These are phyloP conservation scores for Crucibulum laeve DNA, from an alignment of 768 basidiomycete species.

Conservation along the genomic window DNA sequence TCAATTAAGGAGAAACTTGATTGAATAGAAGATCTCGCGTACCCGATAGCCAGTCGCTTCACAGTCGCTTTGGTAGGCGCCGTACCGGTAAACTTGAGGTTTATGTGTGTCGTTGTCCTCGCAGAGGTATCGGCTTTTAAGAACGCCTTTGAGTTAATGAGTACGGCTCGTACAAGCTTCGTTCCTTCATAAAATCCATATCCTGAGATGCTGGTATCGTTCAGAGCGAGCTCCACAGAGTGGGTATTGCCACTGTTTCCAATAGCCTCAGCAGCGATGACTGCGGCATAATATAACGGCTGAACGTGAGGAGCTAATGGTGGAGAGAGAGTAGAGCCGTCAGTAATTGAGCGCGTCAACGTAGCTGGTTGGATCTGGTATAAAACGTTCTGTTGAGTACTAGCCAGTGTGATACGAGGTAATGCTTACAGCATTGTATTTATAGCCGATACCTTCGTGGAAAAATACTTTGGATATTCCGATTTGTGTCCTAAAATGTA, in stretches of 20 bases:
- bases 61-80: constrained; percentile 31
- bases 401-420: too few relatives aligned
- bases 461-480: constrained; percentile 55
- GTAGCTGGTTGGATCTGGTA: constrained; percentile 63
- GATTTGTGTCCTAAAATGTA: constrained; percentile 44
- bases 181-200: constrained; percentile 57
- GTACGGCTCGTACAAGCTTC: constrained; percentile 40
- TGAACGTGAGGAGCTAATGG: constrained; percentile 60
- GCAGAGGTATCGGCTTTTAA: constrained; percentile 24
- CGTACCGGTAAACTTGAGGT: constrained; percentile 30
- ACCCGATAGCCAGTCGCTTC: constrained; percentile 48
- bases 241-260: constrained; percentile 37
- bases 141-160: constrained; percentile 59
- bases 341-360: constrained; percentile 51
- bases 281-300: constrained; percentile 61
- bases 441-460: constrained; percentile 68
- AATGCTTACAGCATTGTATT: constrained; percentile 53
- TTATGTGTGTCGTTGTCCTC: constrained; percentile 37
- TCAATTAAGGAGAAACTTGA: too few relatives aligned
- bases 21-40: too few relatives aligned
- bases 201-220: constrained; percentile 44
- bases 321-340: constrained; percentile 44
- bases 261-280: constrained; percentile 56
- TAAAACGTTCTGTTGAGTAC: too few relatives aligned
- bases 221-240: constrained; percentile 43